phyloP scores from a whole-genome alignment of 2,329 filamentous ascomycete species.

The Dothideomycetidae sp. region DNA sequence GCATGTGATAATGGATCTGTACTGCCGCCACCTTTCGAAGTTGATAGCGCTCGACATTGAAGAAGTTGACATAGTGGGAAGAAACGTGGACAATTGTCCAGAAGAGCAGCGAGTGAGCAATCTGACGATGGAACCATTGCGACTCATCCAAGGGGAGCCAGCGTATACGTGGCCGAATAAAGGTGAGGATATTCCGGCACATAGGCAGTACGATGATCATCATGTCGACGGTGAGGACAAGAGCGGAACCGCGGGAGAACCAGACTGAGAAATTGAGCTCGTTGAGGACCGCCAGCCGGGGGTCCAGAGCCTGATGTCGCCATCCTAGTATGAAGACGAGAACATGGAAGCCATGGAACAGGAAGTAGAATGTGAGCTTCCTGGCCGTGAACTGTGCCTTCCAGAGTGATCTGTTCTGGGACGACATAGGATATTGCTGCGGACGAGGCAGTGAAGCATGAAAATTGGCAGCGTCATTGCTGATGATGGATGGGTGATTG shows the following conservation, averaged over 20 bases:
- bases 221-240: conserved; percentile 71
- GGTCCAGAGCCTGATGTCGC: conserved; percentile 58
- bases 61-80: conserved; percentile 96
- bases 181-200: conserved; percentile 78
- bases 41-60: conserved; percentile 78
- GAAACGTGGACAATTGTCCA: conserved; percentile 66
- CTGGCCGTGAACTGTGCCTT: conserved; percentile 21
- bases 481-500: no score
- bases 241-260: conserved; percentile 84
- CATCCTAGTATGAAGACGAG: conserved; percentile 25
- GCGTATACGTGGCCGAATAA: conserved; percentile 69
- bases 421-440: conserved; percentile 8
- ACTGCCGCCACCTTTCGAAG: conserved; percentile 67
- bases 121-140: conserved; percentile 89
- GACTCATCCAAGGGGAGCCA: conserved; percentile 93
- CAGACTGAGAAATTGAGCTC: conserved; percentile 77
- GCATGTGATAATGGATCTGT: conserved; percentile 79
- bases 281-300: conserved; percentile 62
- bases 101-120: conserved; percentile 75
- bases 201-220: conserved; percentile 86
- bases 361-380: conserved; percentile 24
- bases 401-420: conserved; percentile 20
- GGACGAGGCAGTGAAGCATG: neutral
- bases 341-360: conserved; percentile 26
- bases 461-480: no score